These are phyloP conservation scores for Bolboschoenoplectus hybrid DNA, from an alignment of 202 grass and related monocot genomes.

Conservation along the genomic window DNA sequence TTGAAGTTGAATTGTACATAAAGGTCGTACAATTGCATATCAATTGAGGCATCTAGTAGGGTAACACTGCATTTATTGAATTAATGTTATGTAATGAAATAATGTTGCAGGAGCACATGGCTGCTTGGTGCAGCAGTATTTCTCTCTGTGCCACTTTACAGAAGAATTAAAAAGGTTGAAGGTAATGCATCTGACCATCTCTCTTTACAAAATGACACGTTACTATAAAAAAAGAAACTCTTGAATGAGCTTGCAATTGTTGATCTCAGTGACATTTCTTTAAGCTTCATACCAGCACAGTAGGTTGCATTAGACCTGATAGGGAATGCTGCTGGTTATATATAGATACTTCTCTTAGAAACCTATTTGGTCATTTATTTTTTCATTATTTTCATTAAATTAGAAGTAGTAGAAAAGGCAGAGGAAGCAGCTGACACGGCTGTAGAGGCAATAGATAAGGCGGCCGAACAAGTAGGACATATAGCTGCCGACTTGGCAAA, in stretches of 20 bases:
- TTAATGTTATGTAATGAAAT: slow-evolving; percentile 27
- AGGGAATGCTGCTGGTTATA: not conserved
- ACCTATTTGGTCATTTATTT: slow-evolving; percentile 10
- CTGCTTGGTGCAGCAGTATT: slow-evolving; percentile 49
- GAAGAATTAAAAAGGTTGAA: slow-evolving; percentile 55
- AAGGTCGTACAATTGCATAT: not conserved
- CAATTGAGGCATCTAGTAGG: not conserved
- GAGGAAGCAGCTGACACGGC: slow-evolving; percentile 66
- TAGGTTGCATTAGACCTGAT: not conserved
- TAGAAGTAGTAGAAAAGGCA: slow-evolving; percentile 43
- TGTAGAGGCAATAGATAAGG: slow-evolving; percentile 60
- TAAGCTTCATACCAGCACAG: not conserved
- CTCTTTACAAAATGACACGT: not conserved
- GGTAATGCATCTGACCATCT: slow-evolving; percentile 33
- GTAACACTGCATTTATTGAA: slow-evolving; percentile 9
- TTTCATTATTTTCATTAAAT: not conserved
- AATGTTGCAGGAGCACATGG: slow-evolving; percentile 48
- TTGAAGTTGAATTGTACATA: not conserved
- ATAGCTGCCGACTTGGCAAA: slow-evolving; percentile 58
- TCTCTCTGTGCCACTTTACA: slow-evolving; percentile 63
- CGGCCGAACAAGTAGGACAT: slow-evolving; percentile 64
- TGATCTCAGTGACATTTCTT: not conserved
- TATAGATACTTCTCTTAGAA: not conserved
- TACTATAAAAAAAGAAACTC: not conserved
- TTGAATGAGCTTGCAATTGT: not conserved